A percentile compares a stretch with the other conserved stretches of the same genome.
Evolutionary conservation across 2,329 filamentous ascomycete genomes (phyloP).

Genomic region (Curvularia hawaiiensis): DNA sequence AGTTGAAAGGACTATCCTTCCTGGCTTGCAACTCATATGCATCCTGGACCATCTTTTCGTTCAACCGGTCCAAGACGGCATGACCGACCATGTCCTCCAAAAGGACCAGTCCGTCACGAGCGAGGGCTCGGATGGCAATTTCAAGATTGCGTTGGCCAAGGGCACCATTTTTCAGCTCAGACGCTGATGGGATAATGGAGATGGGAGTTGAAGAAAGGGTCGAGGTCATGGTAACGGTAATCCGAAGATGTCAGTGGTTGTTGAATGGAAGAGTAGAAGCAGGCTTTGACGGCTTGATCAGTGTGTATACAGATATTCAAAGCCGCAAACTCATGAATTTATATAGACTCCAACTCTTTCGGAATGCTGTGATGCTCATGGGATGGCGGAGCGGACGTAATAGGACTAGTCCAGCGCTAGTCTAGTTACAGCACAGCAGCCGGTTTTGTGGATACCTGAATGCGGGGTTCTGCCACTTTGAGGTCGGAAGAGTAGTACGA

Average conservation of each 20-base stretch:
- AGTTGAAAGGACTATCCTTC: slow-evolving; percentile 64
- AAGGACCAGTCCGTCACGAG: slow-evolving; percentile 42
- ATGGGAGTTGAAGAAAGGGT: slow-evolving; percentile 35
- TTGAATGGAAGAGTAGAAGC: neutral
- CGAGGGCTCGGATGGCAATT: slow-evolving; percentile 41
- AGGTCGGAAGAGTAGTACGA: slow-evolving; percentile 2
- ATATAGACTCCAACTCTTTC: slow-evolving; percentile 9
- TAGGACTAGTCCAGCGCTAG: slow-evolving; percentile 20
- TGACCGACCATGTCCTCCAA: slow-evolving; percentile 49
- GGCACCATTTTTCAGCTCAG: slow-evolving; percentile 47
- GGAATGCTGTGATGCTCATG: slow-evolving; percentile 2
- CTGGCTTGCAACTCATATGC: slow-evolving; percentile 57
- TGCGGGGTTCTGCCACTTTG: slow-evolving; percentile 7
- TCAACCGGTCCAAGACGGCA: slow-evolving; percentile 59
- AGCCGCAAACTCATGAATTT: slow-evolving; percentile 1
- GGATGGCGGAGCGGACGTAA: slow-evolving; percentile 13
- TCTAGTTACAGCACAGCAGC: slow-evolving; percentile 14
- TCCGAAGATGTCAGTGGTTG: slow-evolving; percentile 1
- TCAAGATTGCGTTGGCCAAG: slow-evolving; percentile 60
- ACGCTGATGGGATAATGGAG: slow-evolving; percentile 48
- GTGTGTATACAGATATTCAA: neutral
- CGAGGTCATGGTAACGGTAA: slow-evolving; percentile 21
- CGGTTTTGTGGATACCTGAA: slow-evolving; percentile 8
- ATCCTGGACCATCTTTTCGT: slow-evolving; percentile 64
- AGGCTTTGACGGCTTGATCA: neutral